Evolutionary conservation across 176 grass and related monocot species (phyloP).

Genomic region (Phyllostachys edulis): DNA sequence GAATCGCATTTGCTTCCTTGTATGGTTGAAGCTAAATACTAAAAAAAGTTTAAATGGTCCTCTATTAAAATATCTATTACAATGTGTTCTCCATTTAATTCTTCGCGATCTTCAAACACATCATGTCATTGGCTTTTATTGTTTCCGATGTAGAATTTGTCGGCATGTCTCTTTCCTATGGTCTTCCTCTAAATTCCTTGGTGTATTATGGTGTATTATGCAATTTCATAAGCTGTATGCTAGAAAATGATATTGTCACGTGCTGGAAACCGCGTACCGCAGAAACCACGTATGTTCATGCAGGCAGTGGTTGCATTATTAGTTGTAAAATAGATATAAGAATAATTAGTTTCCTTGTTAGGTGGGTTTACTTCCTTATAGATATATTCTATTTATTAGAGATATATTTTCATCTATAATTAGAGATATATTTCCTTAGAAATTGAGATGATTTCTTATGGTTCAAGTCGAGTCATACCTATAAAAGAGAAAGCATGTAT

Average conservation of each 20-base stretch:
- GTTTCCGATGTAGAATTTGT: slow-evolving; percentile 68
- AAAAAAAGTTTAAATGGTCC: neutral
- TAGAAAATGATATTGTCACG: slow-evolving; percentile 91
- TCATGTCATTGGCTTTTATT: neutral
- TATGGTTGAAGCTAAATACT: neutral
- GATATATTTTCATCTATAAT: no score
- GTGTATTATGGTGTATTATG: slow-evolving; percentile 68
- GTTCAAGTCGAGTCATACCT: no score
- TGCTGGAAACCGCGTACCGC: no score
- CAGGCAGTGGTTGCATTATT: no score
- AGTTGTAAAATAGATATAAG: no score
- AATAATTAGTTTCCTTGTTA: no score
- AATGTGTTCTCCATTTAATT: neutral
- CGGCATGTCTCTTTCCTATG: slow-evolving; percentile 91
- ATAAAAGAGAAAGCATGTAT: no score
- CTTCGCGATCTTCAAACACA: neutral
- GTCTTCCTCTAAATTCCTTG: slow-evolving; percentile 77
- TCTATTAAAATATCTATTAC: neutral
- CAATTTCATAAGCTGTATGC: slow-evolving; percentile 70
- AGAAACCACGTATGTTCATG: no score
- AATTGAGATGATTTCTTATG: no score
- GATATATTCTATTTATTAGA: no score
- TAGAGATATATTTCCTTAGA: no score
- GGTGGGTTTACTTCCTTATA: no score
- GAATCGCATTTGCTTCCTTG: neutral